Evolutionary conservation across 2,329 filamentous ascomycete genomes (phyloP).

Genomic region (Colletotrichum cereale): DNA sequence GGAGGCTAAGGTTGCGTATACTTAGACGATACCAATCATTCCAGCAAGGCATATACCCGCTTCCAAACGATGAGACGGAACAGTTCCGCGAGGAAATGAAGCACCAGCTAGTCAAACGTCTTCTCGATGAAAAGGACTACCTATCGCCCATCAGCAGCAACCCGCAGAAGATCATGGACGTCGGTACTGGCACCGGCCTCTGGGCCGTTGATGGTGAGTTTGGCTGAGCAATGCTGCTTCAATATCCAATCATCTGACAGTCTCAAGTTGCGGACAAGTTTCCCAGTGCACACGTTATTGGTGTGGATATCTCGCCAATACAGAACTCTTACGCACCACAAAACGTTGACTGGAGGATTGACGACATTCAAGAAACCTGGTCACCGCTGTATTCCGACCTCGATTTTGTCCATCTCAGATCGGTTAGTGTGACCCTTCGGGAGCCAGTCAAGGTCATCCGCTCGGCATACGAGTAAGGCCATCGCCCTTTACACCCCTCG

Average conservation of each 20-base stretch:
- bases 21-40: constrained; percentile 63
- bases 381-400: constrained; percentile 53
- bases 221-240: background rate
- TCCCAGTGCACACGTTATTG: constrained; percentile 60
- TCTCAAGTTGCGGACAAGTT: constrained; percentile 58
- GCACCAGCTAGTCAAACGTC: constrained; percentile 62
- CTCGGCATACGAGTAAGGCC: constrained; percentile 58
- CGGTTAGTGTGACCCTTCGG: constrained; percentile 63
- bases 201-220: constrained; percentile 67
- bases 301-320: constrained; percentile 59
- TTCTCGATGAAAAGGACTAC: constrained; percentile 57
- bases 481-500: background rate
- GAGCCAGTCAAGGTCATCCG: constrained; percentile 63
- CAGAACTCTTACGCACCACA: constrained; percentile 63
- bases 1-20: constrained; percentile 19
- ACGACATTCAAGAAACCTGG: constrained; percentile 56
- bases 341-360: constrained; percentile 67
- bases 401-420: constrained; percentile 67
- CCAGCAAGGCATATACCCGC: constrained; percentile 59
- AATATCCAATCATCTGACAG: constrained; percentile 13
- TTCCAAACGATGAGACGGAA: constrained; percentile 67
- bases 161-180: constrained; percentile 63
- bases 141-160: constrained; percentile 58
- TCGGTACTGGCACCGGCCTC: constrained; percentile 64
- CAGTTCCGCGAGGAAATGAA: constrained; percentile 62